Conservation (phyloP, 768 basidiomycete genomes). For the Leccinum longicurvipes region DNA sequence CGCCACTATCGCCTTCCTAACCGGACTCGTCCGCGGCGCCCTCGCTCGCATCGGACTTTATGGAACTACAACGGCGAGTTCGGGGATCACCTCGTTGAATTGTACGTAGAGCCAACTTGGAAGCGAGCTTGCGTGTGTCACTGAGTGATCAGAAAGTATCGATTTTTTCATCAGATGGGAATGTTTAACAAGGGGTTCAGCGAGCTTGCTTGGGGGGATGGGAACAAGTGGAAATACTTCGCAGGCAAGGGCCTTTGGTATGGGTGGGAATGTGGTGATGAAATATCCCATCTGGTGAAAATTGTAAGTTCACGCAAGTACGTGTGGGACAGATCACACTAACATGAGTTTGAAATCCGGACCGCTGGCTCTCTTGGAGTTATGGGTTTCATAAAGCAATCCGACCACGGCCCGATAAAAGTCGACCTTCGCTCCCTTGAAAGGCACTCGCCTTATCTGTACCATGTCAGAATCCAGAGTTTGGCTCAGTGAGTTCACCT, state of each 20-base stretch:
- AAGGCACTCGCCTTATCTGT: not conserved
- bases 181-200: not conserved
- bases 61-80: no score
- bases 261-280: not conserved
- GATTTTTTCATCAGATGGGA: no score
- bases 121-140: no score
- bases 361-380: not conserved
- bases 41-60: no score
- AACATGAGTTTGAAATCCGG: not conserved
- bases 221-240: not conserved
- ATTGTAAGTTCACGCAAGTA: not conserved
- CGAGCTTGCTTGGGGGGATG: not conserved
- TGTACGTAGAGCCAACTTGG: no score
- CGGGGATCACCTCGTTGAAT: no score
- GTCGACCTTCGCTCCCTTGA: not conserved
- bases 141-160: no score
- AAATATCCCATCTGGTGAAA: not conserved
- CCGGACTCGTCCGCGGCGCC: no score
- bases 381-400: not conserved
- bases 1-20: no score
- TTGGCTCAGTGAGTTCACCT: constrained; percentile 8
- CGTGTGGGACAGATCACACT: not conserved
- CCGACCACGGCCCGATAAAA: not conserved
- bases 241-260: not conserved
- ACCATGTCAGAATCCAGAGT: constrained; percentile 13